phyloP scores from a whole-genome alignment of 352 stramenopile species.

The Phytopythium montanum region DNA sequence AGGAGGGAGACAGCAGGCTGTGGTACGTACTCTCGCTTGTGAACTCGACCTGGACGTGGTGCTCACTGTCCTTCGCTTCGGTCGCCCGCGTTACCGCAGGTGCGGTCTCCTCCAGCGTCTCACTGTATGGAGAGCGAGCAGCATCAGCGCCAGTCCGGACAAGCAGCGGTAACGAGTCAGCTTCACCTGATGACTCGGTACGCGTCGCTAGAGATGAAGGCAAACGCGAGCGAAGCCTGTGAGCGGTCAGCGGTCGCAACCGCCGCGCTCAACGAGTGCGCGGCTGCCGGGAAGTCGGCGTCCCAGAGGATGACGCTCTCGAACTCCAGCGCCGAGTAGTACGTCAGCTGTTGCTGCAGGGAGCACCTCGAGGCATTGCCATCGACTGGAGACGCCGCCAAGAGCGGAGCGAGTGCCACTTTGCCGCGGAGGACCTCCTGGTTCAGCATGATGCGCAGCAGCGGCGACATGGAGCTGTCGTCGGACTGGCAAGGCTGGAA shows the following conservation, averaged over 20 bases:
- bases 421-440: slow-evolving; percentile 8
- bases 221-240: slow-evolving; percentile 35
- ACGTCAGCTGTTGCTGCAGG: slow-evolving; percentile 36
- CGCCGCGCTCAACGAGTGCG: slow-evolving; percentile 17
- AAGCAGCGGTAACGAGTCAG: neutral
- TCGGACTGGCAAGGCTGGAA: slow-evolving; percentile 35
- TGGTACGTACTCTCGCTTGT: slow-evolving; percentile 46
- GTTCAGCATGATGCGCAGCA: slow-evolving; percentile 11
- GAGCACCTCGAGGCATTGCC: slow-evolving; percentile 26
- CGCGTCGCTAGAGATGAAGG: slow-evolving; percentile 38
- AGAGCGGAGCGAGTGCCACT: slow-evolving; percentile 11
- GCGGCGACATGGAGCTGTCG: slow-evolving; percentile 16
- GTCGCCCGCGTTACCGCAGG: neutral
- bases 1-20: neutral
- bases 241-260: slow-evolving; percentile 17
- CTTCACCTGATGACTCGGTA: slow-evolving; percentile 25
- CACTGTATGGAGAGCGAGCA: neutral
- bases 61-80: slow-evolving; percentile 3
- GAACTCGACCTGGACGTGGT: slow-evolving; percentile 59
- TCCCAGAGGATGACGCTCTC: slow-evolving; percentile 51
- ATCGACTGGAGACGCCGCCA: slow-evolving; percentile 28
- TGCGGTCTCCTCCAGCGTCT: neutral
- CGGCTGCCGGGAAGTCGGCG: slow-evolving; percentile 16
- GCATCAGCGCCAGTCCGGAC: neutral
- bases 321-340: slow-evolving; percentile 28